These are phyloP conservation scores for Ilyonectria destructans DNA, from an alignment of 2,329 filamentous ascomycete genomes.

Conservation along the genomic window DNA sequence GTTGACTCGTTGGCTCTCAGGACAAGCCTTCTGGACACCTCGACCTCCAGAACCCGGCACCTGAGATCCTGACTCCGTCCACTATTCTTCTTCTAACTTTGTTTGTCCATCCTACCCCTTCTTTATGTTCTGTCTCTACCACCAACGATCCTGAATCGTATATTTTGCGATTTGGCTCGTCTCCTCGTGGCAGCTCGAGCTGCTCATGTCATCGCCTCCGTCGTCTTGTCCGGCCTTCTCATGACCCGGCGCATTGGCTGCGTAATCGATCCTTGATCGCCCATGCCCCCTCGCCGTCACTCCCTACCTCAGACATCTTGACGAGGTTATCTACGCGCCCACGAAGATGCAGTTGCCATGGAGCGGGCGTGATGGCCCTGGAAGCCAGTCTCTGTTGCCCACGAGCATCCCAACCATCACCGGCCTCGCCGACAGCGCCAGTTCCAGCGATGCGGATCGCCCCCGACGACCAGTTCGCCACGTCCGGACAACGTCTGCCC, in stretches of 20 bases:
- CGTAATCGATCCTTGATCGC: slow-evolving; percentile 31
- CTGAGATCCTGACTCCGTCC: slow-evolving; percentile 26
- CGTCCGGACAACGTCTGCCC: slow-evolving; percentile 68
- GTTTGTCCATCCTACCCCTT: slow-evolving; percentile 11
- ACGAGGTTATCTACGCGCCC: slow-evolving; percentile 39
- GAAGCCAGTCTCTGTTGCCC: slow-evolving; percentile 54
- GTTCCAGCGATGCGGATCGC: slow-evolving; percentile 48
- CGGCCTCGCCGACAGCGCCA: slow-evolving; percentile 47
- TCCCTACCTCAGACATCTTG: slow-evolving; percentile 37
- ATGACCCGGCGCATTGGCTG: slow-evolving; percentile 46
- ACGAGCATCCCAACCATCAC: slow-evolving; percentile 55
- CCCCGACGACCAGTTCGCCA: slow-evolving; percentile 54
- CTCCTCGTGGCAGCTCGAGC: slow-evolving; percentile 15
- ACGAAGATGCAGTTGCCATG: slow-evolving; percentile 59
- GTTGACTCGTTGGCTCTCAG: slow-evolving; percentile 33
- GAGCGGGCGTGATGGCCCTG: slow-evolving; percentile 53
- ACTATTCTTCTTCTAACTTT: slow-evolving; percentile 26
- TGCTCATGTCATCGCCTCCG: slow-evolving; percentile 37
- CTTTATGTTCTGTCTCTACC: slow-evolving; percentile 23
- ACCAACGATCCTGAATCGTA: slow-evolving; percentile 24
- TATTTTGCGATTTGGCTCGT: slow-evolving; percentile 7
- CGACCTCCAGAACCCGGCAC: slow-evolving; percentile 32
- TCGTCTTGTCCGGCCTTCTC: slow-evolving; percentile 36
- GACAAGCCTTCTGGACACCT: slow-evolving; percentile 49
- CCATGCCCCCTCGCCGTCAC: slow-evolving; percentile 43